Percentiles rank a stretch among this genome's conserved stretches.
phyloP scores from a whole-genome alignment of 148 eudicot species.

The Vaccinium darrowii region DNA sequence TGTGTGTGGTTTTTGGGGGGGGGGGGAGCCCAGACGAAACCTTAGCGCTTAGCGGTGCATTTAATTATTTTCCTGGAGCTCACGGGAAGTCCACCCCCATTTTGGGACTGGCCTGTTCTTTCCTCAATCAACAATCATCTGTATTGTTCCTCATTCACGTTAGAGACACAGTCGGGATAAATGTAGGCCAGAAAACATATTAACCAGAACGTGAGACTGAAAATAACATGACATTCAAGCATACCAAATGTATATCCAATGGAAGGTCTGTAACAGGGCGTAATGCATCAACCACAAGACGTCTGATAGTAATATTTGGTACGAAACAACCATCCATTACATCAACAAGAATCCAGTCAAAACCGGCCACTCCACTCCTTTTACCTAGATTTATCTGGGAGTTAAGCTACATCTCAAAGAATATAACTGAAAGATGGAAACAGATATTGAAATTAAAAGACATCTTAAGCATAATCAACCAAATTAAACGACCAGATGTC shows the following conservation, averaged over 20 bases:
- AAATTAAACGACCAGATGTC: not conserved
- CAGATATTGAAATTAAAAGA: not conserved
- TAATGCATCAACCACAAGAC: slow-evolving; percentile 88
- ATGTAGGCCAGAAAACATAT: slow-evolving; percentile 5
- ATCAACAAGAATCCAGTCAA: slow-evolving; percentile 99
- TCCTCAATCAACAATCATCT: slow-evolving; percentile 80
- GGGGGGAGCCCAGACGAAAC: too few relatives aligned
- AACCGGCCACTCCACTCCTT: slow-evolving; percentile 97
- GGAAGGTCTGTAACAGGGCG: slow-evolving; percentile 98
- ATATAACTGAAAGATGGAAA: not conserved
- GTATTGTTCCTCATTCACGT: slow-evolving; percentile 23
- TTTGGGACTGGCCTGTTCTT: too few relatives aligned
- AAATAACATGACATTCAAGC: slow-evolving; percentile 15
- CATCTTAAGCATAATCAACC: not conserved
- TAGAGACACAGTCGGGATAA: slow-evolving; percentile 26
- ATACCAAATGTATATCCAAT: slow-evolving; percentile 95
- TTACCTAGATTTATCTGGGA: slow-evolving; percentile 51
- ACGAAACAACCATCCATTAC: slow-evolving; percentile 99
- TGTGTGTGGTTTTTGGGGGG: too few relatives aligned
- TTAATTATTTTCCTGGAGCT: too few relatives aligned
- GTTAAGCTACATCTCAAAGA: slow-evolving; percentile 19
- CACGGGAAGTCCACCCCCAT: too few relatives aligned
- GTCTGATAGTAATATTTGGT: slow-evolving; percentile 97
- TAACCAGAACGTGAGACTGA: not conserved
- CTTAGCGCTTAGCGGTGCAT: too few relatives aligned